A percentile compares a stretch with the other conserved stretches of the same genome.
These are phyloP conservation scores for Malus fusca DNA, from an alignment of 306 rosid genomes.

Conservation along the genomic window DNA sequence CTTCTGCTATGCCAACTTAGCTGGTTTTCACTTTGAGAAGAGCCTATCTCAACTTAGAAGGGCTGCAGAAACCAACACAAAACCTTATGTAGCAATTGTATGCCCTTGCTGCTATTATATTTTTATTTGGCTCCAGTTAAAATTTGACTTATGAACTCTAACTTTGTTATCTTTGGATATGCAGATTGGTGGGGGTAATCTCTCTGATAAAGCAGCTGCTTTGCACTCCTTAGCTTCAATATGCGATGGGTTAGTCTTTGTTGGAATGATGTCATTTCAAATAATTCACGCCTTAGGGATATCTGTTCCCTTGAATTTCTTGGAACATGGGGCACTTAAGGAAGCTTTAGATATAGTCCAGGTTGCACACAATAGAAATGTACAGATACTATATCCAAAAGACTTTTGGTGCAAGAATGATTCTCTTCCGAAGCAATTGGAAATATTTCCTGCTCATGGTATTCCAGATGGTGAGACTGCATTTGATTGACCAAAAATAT, in stretches of 20 bases:
- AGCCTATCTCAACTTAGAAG: slow-evolving; percentile 42
- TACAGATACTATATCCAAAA: slow-evolving; percentile 59
- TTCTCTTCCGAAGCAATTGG: slow-evolving; percentile 34
- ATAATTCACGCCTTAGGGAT: slow-evolving; percentile 71
- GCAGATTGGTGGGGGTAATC: slow-evolving; percentile 82
- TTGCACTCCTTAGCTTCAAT: slow-evolving; percentile 60
- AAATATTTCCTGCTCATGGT: slow-evolving; percentile 48
- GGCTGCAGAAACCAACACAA: slow-evolving; percentile 33
- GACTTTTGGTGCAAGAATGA: slow-evolving; percentile 75
- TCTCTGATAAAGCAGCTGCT: slow-evolving; percentile 61
- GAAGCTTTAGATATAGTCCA: slow-evolving; percentile 51
- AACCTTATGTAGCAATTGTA: slow-evolving; percentile 86
- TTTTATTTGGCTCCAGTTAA: background rate
- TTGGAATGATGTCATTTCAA: slow-evolving; percentile 90
- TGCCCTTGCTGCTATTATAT: slow-evolving; percentile 14
- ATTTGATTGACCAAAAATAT: background rate
- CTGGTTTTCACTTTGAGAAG: slow-evolving; percentile 87
- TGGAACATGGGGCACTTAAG: slow-evolving; percentile 40
- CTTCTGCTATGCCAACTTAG: slow-evolving; percentile 59
- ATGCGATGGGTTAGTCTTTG: slow-evolving; percentile 68
- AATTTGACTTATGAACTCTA: background rate
- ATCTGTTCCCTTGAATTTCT: slow-evolving; percentile 44
- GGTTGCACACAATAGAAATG: slow-evolving; percentile 39
- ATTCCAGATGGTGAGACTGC: slow-evolving; percentile 60
- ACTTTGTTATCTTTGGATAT: background rate